Conservation (phyloP, 2,329 filamentous ascomycete genomes). For the Colletotrichum eremochloae region DNA sequence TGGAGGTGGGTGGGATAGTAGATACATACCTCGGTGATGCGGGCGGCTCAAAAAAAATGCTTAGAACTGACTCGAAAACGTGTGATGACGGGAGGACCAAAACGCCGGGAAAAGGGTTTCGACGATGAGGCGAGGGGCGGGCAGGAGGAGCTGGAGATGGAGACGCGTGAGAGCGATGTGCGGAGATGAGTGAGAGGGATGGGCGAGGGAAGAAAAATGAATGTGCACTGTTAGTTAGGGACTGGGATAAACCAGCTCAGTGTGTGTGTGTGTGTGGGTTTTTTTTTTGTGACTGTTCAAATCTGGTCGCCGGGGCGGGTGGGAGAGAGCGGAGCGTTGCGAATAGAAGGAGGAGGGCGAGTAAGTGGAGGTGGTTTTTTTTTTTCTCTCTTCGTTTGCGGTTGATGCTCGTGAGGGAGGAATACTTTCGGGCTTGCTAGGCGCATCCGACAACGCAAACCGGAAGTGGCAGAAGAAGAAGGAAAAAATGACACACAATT, state of each 20-base stretch:
- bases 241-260: slow-evolving; percentile 38
- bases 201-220: slow-evolving; percentile 35
- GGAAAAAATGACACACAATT: slow-evolving; percentile 35
- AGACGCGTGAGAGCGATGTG: slow-evolving; percentile 39
- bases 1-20: slow-evolving; percentile 7
- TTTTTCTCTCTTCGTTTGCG: slow-evolving; percentile 30
- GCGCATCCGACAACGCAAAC: slow-evolving; percentile 26
- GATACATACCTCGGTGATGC: slow-evolving; percentile 38
- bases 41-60: slow-evolving; percentile 30
- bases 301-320: slow-evolving; percentile 33
- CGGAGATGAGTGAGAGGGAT: slow-evolving; percentile 39
- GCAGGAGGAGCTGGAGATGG: slow-evolving; percentile 28
- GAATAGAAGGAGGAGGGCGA: slow-evolving; percentile 13
- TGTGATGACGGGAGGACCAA: slow-evolving; percentile 19
- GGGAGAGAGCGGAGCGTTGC: slow-evolving; percentile 28
- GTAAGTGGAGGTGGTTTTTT: slow-evolving; percentile 27
- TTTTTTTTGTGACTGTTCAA: slow-evolving; percentile 34
- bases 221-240: slow-evolving; percentile 33
- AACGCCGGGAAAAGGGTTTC: slow-evolving; percentile 37
- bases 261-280: slow-evolving; percentile 30
- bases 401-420: slow-evolving; percentile 30
- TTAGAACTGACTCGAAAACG: slow-evolving; percentile 37
- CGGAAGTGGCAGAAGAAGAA: slow-evolving; percentile 15
- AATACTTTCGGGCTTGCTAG: slow-evolving; percentile 14
- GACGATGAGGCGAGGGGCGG: slow-evolving; percentile 40